Evolutionary conservation across 2,329 filamentous ascomycete genomes (phyloP).

Genomic region (Penicillium capsulatum): DNA sequence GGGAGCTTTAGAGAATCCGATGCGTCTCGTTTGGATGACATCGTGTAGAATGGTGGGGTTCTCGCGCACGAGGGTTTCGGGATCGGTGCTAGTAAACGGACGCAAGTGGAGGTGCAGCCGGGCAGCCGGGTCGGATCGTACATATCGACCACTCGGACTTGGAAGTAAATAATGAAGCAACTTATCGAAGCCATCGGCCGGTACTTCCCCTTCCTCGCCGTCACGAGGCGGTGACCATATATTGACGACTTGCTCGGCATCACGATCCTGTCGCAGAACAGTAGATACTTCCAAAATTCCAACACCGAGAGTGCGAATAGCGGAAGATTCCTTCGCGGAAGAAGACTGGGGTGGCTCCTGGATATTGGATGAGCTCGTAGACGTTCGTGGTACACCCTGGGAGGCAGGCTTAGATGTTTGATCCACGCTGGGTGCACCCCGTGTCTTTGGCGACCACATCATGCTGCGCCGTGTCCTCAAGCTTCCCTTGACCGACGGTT

Average conservation of each 20-base stretch:
- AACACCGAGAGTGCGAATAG: constrained; percentile 68
- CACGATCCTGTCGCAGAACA: constrained; percentile 66
- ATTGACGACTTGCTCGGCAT: constrained; percentile 69
- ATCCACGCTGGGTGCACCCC: constrained; percentile 29
- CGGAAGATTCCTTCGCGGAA: constrained; percentile 34
- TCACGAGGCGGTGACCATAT: constrained; percentile 67
- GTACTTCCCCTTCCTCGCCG: constrained; percentile 55
- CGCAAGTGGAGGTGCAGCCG: constrained; percentile 75
- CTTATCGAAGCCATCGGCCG: constrained; percentile 65
- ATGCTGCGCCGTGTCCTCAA: constrained; percentile 43
- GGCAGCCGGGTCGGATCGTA: constrained; percentile 67
- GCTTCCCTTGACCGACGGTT: constrained; percentile 35
- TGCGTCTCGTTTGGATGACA: constrained; percentile 75
- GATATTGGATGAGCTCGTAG: constrained; percentile 27
- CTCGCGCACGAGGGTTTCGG: constrained; percentile 74
- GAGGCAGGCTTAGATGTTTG: constrained; percentile 24
- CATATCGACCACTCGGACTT: constrained; percentile 68
- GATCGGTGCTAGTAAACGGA: constrained; percentile 71
- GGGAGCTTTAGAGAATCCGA: constrained; percentile 90
- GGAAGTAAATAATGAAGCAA: constrained; percentile 69
- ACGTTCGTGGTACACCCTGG: constrained; percentile 30
- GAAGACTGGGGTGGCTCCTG: constrained; percentile 24
- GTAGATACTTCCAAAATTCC: constrained; percentile 73
- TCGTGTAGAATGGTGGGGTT: constrained; percentile 84
- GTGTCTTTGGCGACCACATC: constrained; percentile 42